Percentiles rank a stretch among this genome's conserved stretches.
These are phyloP conservation scores for Melampsora larici-populina DNA, from an alignment of 1,284 basidiomycete species.

Conservation along the genomic window DNA sequence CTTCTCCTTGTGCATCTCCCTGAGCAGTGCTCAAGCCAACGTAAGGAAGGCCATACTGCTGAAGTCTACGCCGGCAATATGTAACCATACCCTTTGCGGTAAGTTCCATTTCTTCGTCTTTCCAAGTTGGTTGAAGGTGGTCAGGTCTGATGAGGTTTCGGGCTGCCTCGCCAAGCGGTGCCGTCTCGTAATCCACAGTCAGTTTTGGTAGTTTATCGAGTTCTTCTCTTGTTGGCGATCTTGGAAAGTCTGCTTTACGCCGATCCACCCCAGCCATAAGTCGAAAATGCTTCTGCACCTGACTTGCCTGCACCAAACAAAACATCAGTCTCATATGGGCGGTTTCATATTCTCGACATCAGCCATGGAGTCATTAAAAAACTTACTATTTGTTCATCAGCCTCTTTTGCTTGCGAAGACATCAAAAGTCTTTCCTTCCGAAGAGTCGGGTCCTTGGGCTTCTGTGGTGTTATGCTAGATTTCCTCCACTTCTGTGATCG, in stretches of 20 bases:
- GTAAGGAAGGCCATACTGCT: conserved; percentile 25
- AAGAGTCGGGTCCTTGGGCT: not conserved
- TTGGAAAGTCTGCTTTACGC: conserved; percentile 7
- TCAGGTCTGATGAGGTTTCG: not conserved
- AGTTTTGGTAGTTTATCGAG: conserved; percentile 2
- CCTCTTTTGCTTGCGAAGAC: not conserved
- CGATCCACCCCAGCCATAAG: not conserved
- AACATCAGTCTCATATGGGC: not conserved
- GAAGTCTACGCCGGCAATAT: not conserved
- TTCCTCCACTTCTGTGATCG: no score
- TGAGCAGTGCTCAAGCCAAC: no score
- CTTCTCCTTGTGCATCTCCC: no score
- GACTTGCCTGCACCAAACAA: not conserved
- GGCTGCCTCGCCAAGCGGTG: not conserved
- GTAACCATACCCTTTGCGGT: not conserved
- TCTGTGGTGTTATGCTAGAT: not conserved
- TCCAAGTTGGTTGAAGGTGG: conserved; percentile 5
- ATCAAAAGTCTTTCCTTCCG: not conserved
- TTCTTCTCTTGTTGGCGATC: conserved; percentile 15
- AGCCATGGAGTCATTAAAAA: not conserved
- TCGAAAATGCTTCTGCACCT: not conserved
- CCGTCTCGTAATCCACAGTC: not conserved
- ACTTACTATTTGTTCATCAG: conserved; percentile 5
- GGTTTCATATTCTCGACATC: not conserved
- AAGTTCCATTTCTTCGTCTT: conserved; percentile 1